Evolutionary conservation across 163 green algal genomes (phyloP), one percentile per base, ranked within the genome.

Genomic region (Prototheca cutis): DNA sequence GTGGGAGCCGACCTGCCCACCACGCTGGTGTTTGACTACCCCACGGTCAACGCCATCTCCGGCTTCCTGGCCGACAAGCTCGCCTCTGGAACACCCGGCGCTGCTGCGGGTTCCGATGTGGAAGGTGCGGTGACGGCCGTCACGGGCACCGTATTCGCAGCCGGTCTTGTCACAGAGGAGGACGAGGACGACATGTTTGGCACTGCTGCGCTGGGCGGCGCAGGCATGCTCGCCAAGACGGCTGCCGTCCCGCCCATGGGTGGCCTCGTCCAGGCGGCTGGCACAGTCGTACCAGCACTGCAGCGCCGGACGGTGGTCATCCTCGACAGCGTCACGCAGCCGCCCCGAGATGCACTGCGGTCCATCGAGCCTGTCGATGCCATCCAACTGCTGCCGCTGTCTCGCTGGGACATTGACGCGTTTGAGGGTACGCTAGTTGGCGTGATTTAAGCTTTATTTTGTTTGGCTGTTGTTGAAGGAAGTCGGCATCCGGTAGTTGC

Each of bases 1-100:
- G 32, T 75, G 30, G 77, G 77, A 0, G 28, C 81, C 0, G 58
- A 75, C 34, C 61, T 90, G 23, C 81, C 83, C 15, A 40, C 49
- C 33, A 90, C 84, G 1, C 63, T 89, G 34, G 69, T 86, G 4
- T 93, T 94, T 63, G 85, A 94, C 67, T 88, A 85, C 58, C 78
- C 82, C 24, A 77, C 80, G 3, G 32, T 64, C 6, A 36, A 28
- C 17, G 58, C 51, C 6, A 40, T 71, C 6, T 49, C 72, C 1
- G 66, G 45, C 15, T 62, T 66, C 52, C 53, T 71, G 10, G 65
- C 58, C 3, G 24, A 24, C 19, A 59, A 49, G 32, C 2, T 66
- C 29, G n/a, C n/a, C n/a, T n/a, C n/a, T n/a, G n/a, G n/a, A n/a
- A n/a, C n/a, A n/a, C n/a, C n/a, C n/a, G n/a, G n/a, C n/a, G n/a